These are phyloP conservation scores for Aaosphaeria pasadenensis DNA, from an alignment of 2,329 filamentous ascomycete species.

Conservation along the genomic window DNA sequence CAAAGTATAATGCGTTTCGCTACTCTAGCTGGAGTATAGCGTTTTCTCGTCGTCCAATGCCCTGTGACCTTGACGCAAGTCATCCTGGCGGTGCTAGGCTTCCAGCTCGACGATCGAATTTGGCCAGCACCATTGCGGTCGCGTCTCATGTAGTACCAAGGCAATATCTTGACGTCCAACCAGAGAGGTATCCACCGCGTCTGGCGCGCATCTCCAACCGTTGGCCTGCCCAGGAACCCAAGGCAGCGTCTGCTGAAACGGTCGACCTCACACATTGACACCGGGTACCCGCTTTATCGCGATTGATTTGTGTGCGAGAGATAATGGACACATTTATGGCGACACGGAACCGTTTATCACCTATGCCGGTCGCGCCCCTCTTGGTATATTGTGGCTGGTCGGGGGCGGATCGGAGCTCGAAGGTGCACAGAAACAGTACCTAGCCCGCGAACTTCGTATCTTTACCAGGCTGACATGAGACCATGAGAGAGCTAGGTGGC, in stretches of 20 bases:
- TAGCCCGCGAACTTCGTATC: no score
- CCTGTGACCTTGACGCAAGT: constrained; percentile 9
- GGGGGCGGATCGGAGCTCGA: no score
- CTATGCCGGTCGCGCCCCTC: background rate
- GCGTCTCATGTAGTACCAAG: constrained; percentile 7
- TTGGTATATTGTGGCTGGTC: no score
- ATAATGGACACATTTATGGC: background rate
- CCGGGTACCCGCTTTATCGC: constrained; percentile 15
- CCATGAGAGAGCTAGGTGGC: no score
- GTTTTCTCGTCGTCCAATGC: constrained; percentile 5
- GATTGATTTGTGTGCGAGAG: constrained; percentile 7
- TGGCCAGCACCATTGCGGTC: background rate
- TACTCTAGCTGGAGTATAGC: background rate
- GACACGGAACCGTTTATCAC: background rate
- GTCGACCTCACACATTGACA: constrained; percentile 1
- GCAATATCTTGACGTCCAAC: constrained; percentile 10
- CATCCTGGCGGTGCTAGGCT: constrained; percentile 8
- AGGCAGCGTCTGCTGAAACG: constrained; percentile 13
- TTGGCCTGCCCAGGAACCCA: constrained; percentile 6
- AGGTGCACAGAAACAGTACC: no score
- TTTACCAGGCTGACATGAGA: no score
- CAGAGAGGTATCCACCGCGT: constrained; percentile 3
- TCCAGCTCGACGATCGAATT: constrained; percentile 1
- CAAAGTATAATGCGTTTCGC: no score
- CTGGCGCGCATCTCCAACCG: constrained; percentile 8